Evolutionary conservation across 495 filamentous ascomycete genomes (phyloP).

Genomic region (Delitschia confertaspora): DNA sequence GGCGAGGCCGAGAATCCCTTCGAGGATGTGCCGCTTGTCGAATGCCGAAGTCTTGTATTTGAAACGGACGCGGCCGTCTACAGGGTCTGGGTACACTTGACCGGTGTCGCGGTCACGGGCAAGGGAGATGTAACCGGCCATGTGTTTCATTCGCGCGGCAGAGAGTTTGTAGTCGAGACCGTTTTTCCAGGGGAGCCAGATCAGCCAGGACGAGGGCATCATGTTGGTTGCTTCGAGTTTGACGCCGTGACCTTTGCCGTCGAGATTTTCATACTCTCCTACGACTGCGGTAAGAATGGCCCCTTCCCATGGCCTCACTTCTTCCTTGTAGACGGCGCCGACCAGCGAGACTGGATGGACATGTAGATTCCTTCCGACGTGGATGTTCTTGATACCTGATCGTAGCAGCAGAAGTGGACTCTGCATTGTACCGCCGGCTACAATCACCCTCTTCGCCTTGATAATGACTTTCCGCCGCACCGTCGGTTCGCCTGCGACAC

Average conservation of each 20-base stretch:
- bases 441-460: slow-evolving; percentile 72
- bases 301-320: slow-evolving; percentile 69
- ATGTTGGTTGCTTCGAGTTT: slow-evolving; percentile 69
- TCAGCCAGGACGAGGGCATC: slow-evolving; percentile 51
- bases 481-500: slow-evolving; percentile 42
- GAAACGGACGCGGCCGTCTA: slow-evolving; percentile 52
- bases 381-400: slow-evolving; percentile 63
- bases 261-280: slow-evolving; percentile 71
- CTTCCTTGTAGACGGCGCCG: slow-evolving; percentile 55
- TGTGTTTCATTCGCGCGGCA: slow-evolving; percentile 52
- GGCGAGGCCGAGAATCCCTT: slow-evolving; percentile 60
- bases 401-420: slow-evolving; percentile 67
- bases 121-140: slow-evolving; percentile 59
- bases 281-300: slow-evolving; percentile 66
- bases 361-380: slow-evolving; percentile 79
- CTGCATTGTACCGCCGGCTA: slow-evolving; percentile 64
- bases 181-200: slow-evolving; percentile 52
- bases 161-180: slow-evolving; percentile 61
- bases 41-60: slow-evolving; percentile 60
- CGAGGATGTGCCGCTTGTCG: slow-evolving; percentile 59
- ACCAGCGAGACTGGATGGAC: slow-evolving; percentile 63
- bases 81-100: slow-evolving; percentile 64
- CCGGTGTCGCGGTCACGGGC: slow-evolving; percentile 65
- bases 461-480: slow-evolving; percentile 53
- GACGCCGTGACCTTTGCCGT: slow-evolving; percentile 71